These are phyloP conservation scores for Calonectria hongkongensis DNA, from an alignment of 2,329 filamentous ascomycete species.

Conservation along the genomic window DNA sequence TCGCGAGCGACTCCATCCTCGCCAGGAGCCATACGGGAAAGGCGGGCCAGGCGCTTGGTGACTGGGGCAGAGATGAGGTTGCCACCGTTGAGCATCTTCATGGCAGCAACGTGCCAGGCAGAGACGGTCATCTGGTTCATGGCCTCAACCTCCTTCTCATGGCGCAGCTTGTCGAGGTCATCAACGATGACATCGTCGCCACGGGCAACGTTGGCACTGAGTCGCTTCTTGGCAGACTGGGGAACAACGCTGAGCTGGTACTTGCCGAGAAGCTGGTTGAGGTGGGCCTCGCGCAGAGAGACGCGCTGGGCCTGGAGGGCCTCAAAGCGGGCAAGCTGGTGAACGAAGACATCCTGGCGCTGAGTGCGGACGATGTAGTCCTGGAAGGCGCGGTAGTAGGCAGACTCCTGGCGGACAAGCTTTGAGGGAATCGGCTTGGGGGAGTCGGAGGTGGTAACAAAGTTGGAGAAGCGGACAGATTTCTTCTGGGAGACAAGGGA, in stretches of 20 bases:
- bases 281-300: constrained; percentile 82
- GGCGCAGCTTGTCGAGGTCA: constrained; percentile 77
- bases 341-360: constrained; percentile 85
- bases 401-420: constrained; percentile 78
- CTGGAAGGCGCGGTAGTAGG: constrained; percentile 93
- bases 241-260: constrained; percentile 84
- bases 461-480: constrained; percentile 83
- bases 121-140: constrained; percentile 80
- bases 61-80: constrained; percentile 78
- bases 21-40: constrained; percentile 69
- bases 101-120: constrained; percentile 77
- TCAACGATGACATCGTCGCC: constrained; percentile 80
- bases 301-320: constrained; percentile 89
- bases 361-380: constrained; percentile 80
- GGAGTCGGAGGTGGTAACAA: constrained; percentile 65
- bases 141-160: constrained; percentile 88
- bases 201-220: constrained; percentile 83
- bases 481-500: constrained; percentile 74
- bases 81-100: constrained; percentile 78
- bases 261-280: constrained; percentile 88
- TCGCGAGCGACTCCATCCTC: constrained; percentile 67
- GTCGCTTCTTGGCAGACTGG: constrained; percentile 81
- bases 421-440: constrained; percentile 72
- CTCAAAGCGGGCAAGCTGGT: constrained; percentile 90
- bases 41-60: constrained; percentile 75